These are phyloP conservation scores for Cercospora beticola DNA, from an alignment of 2,329 filamentous ascomycete species.

Conservation along the genomic window DNA sequence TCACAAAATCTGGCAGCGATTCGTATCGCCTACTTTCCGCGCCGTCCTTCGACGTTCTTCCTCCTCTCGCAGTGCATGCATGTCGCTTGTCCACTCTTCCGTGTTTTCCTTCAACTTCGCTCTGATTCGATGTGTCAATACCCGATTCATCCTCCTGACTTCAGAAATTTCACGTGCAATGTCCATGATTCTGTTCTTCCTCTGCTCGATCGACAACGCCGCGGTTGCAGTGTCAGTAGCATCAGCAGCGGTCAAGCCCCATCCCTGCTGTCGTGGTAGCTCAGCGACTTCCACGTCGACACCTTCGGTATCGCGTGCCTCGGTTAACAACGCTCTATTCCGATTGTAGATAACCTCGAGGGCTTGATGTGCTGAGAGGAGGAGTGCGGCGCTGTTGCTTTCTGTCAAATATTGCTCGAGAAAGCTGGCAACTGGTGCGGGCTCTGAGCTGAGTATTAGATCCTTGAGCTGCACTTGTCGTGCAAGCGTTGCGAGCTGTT, in stretches of 20 bases:
- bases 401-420: background rate
- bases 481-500: background rate
- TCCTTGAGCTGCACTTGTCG: background rate
- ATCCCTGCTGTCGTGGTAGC: background rate
- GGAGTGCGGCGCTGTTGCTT: background rate
- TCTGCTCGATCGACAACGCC: background rate
- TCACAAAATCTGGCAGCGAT: background rate
- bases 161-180: background rate
- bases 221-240: background rate
- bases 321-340: background rate
- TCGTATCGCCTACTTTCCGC: background rate
- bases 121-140: background rate
- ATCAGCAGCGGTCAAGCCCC: background rate
- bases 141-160: background rate
- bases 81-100: background rate
- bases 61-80: background rate
- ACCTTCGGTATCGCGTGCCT: background rate
- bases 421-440: background rate
- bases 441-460: background rate
- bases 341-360: background rate
- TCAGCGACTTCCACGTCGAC: background rate
- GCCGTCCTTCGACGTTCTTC: background rate
- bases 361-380: background rate
- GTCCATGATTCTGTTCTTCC: background rate
- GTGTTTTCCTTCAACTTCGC: background rate